Percentiles rank a stretch among this genome's conserved stretches.
phyloP scores from a whole-genome alignment of 2,329 filamentous ascomycete genomes.

The Pseudogymnoascus sp. region DNA sequence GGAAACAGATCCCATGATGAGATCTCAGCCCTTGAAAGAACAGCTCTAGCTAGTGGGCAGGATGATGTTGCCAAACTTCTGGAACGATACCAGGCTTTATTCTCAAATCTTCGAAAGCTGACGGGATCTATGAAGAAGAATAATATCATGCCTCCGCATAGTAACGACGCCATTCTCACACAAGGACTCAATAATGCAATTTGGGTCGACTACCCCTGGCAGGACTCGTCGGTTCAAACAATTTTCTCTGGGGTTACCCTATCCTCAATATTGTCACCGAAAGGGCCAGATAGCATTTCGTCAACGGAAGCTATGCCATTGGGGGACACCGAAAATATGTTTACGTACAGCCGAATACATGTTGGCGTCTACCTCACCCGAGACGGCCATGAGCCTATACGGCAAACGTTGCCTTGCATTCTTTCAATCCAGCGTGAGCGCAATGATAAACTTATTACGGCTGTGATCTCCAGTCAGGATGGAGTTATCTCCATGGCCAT shows the following conservation, averaged over 20 bases:
- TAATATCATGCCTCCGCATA: constrained; percentile 58
- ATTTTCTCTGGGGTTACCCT: constrained; percentile 57
- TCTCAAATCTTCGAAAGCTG: constrained; percentile 62
- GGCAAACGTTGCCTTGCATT: constrained; percentile 62
- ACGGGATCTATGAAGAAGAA: constrained; percentile 78
- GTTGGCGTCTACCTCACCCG: constrained; percentile 69
- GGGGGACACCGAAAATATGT: constrained; percentile 62
- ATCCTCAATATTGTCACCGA: constrained; percentile 38
- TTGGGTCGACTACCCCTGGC: constrained; percentile 68
- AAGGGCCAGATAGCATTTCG: constrained; percentile 37
- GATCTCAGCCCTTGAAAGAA: not conserved
- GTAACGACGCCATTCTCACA: constrained; percentile 58
- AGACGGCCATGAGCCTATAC: constrained; percentile 57
- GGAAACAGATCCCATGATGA: constrained; percentile 19
- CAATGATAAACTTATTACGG: constrained; percentile 59
- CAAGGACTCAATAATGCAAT: constrained; percentile 72
- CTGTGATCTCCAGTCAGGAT: constrained; percentile 71
- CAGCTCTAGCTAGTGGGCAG: not conserved
- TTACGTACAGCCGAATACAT: constrained; percentile 71
- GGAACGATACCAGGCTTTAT: constrained; percentile 44
- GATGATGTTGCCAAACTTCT: constrained; percentile 35
- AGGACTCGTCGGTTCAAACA: constrained; percentile 62
- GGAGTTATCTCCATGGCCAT: constrained; percentile 67
- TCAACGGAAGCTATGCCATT: constrained; percentile 63
- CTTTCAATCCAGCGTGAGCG: constrained; percentile 65